Evolutionary conservation across 2,329 filamentous ascomycete species (phyloP), one percentile per base, ranked within the genome.

Genomic region (Xylariaceae sp.): DNA sequence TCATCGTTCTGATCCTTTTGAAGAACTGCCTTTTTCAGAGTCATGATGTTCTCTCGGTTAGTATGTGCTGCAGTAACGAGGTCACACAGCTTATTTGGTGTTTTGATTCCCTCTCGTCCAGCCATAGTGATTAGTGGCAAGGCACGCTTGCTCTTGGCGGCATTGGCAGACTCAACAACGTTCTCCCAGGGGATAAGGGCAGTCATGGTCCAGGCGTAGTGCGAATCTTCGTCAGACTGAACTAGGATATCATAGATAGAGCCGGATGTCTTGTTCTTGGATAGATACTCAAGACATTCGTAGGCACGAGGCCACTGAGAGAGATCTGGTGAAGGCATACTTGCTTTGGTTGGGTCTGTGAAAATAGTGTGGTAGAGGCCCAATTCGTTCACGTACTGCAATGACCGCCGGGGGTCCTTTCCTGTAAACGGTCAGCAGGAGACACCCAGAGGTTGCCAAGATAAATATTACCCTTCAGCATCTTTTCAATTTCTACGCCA

Each of bases 401-500:
- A 62, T 1, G 68, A 63, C 55, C 45, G 62, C 37, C 62, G 61
- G 47, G 71, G 71, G 48, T 73, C 64, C 10, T 72, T 69, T 41
- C 71, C 71, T 73, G 45, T 39, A n/a, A 1, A 11, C 13, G 45
- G 34, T 65, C 48, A 65, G 53, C 30, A 8, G 49, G 11, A 4
- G n/a, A n/a, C 3, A 17, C 23, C 53, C 57, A n/a, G 34, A 5
- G 34, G 2, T 53, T 23, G 7, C n/a, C 17, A 37, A 9, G 30
- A 49, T 9, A 13, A 8, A 8, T 52, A 63, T 59, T 71, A 82
- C 89, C 88, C 73, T 85, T 88, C 15, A 97, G 78, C 86, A 96
- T 96, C 79, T 97, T 97, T 70, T 93, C 89, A 2, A 97, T 69
- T 72, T 99, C 94, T 3, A 88, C 82, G 0, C 91, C 90, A 1